A percentile compares a stretch with the other conserved stretches of the same genome.
Conservation (phyloP, 1,284 basidiomycete genomes). For the Vanrija sp. region DNA sequence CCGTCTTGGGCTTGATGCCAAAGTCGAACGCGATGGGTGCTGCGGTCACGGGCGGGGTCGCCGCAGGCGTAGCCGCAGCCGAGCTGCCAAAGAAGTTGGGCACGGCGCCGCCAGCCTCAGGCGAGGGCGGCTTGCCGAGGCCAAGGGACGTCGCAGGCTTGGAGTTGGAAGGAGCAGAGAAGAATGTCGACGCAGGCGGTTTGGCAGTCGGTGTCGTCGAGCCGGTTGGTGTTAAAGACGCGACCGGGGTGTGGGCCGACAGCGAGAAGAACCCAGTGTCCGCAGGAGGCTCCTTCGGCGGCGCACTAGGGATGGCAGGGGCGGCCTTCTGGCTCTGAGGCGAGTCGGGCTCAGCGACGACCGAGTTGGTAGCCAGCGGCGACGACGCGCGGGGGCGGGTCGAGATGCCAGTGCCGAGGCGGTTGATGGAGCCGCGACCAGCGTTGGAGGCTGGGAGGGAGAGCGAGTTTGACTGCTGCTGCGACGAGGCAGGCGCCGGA, state of each 20-base stretch:
- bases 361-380: slow-evolving; percentile 36
- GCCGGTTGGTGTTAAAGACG: slow-evolving; percentile 5
- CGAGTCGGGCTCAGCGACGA: slow-evolving; percentile 38
- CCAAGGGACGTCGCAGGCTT: slow-evolving; percentile 13
- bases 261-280: slow-evolving; percentile 23
- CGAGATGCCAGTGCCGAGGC: slow-evolving; percentile 17
- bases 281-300: slow-evolving; percentile 2
- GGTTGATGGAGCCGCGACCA: slow-evolving; percentile 21
- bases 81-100: slow-evolving; percentile 15
- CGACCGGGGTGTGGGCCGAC: slow-evolving; percentile 14
- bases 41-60: slow-evolving; percentile 10
- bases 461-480: slow-evolving; percentile 9
- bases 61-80: background rate
- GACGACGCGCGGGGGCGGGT: slow-evolving; percentile 42
- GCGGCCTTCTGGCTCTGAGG: slow-evolving; percentile 23
- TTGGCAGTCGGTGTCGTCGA: slow-evolving; percentile 23
- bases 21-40: slow-evolving; percentile 28
- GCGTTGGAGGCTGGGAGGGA: slow-evolving; percentile 17
- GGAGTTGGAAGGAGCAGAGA: slow-evolving; percentile 9
- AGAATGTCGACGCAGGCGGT: slow-evolving; percentile 25
- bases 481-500: slow-evolving; percentile 4
- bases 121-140: slow-evolving; percentile 27
- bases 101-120: slow-evolving; percentile 10
- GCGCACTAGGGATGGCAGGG: slow-evolving; percentile 1
- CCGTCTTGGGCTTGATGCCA: slow-evolving; percentile 19